These are phyloP conservation scores for Mucor circinelloides DNA, from an alignment of 371 early-diverging fungal species.

Conservation along the genomic window DNA sequence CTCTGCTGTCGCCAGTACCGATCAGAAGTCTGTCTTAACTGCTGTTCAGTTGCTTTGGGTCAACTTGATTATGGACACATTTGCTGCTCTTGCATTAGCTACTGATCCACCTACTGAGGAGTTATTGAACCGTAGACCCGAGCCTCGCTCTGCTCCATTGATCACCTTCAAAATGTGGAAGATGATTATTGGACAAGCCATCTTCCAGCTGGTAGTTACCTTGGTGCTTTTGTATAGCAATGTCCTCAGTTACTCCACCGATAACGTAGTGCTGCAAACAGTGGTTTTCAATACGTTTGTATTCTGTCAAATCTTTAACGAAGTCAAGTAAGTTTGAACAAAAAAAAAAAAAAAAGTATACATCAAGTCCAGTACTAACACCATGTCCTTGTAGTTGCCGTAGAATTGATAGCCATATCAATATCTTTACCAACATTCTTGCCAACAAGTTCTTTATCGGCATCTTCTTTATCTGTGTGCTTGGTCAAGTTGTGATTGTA, in stretches of 20 bases:
- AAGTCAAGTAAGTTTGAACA: slow-evolving; percentile 54
- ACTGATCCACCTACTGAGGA: slow-evolving; percentile 67
- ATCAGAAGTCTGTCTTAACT: slow-evolving; percentile 52
- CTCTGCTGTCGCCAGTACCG: slow-evolving; percentile 46
- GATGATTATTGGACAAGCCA: slow-evolving; percentile 62
- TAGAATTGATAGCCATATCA: slow-evolving; percentile 59
- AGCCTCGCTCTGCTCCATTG: slow-evolving; percentile 57
- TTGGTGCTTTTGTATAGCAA: slow-evolving; percentile 54
- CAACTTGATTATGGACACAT: slow-evolving; percentile 79
- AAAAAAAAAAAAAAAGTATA: too few species aligned
- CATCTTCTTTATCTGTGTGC: slow-evolving; percentile 54
- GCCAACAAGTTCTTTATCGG: slow-evolving; percentile 57
- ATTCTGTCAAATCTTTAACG: slow-evolving; percentile 79
- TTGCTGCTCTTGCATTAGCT: too few species aligned
- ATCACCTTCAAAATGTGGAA: slow-evolving; percentile 70
- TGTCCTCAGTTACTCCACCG: slow-evolving; percentile 21
- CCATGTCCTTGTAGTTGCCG: slow-evolving; percentile 37
- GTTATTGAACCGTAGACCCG: slow-evolving; percentile 59
- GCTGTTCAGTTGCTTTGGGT: slow-evolving; percentile 79
- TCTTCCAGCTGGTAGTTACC: slow-evolving; percentile 57
- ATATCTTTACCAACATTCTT: slow-evolving; percentile 53
- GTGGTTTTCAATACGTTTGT: slow-evolving; percentile 82
- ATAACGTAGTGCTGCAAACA: slow-evolving; percentile 49
- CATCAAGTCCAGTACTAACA: too few species aligned
- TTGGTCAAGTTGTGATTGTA: slow-evolving; percentile 60